Evolutionary conservation across 1,139 yeast genomes (phyloP).

Genomic region (Yamadazyma dendronema): DNA sequence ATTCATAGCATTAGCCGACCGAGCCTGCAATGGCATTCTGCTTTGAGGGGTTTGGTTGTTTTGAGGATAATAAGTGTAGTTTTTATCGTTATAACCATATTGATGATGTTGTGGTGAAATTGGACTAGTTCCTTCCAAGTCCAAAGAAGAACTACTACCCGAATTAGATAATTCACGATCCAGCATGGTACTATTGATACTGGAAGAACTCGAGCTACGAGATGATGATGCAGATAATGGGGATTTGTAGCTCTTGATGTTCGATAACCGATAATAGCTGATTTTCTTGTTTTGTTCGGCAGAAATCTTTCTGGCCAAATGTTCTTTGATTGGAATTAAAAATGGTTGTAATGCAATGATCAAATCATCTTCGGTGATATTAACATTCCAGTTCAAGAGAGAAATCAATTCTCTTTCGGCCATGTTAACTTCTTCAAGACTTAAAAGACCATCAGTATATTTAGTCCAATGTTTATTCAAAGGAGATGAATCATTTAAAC

Average conservation of each 20-base stretch:
- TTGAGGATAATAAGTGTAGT: slow-evolving; percentile 3
- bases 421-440: slow-evolving; percentile 78
- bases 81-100: slow-evolving; percentile 4
- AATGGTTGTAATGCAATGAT: slow-evolving; percentile 70
- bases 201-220: slow-evolving; percentile 8
- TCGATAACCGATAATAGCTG: slow-evolving; percentile 40
- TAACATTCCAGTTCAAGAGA: slow-evolving; percentile 80
- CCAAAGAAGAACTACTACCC: slow-evolving; percentile 6
- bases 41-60: background rate
- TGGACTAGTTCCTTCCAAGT: slow-evolving; percentile 9
- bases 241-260: slow-evolving; percentile 11
- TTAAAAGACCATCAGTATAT: slow-evolving; percentile 80
- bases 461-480: slow-evolving; percentile 94
- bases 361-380: slow-evolving; percentile 68
- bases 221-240: slow-evolving; percentile 12
- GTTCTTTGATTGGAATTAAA: slow-evolving; percentile 62
- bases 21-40: slow-evolving; percentile 13
- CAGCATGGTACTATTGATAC: slow-evolving; percentile 3
- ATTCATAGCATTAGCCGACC: slow-evolving; percentile 9
- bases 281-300: slow-evolving; percentile 33
- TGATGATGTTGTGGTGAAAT: slow-evolving; percentile 4
- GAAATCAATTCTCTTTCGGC: slow-evolving; percentile 86
- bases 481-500: slow-evolving; percentile 89
- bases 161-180: background rate
- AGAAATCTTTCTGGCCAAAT: slow-evolving; percentile 26